Percentiles rank a stretch among this genome's conserved stretches.
Evolutionary conservation across 345 rosid species (phyloP).

Genomic region (Erodium maritimum): DNA sequence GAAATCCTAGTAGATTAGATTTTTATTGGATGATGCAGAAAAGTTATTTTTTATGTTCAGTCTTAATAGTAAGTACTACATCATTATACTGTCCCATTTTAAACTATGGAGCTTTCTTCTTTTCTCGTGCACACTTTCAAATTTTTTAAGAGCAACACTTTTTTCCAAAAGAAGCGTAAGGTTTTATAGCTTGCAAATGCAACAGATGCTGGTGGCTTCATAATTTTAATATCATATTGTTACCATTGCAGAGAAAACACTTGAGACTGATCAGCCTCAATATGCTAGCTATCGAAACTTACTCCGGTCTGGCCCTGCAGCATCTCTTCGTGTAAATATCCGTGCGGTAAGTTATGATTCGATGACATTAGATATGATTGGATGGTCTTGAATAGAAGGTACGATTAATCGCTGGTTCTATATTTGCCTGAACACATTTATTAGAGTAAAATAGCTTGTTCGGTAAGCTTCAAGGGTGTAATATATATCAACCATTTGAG

Average conservation of each 20-base stretch:
- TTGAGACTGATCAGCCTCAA: constrained; percentile 51
- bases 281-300: constrained; percentile 41
- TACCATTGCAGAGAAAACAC: constrained; percentile 27
- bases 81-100: too few relatives aligned
- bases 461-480: not conserved
- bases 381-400: not conserved
- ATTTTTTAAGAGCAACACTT: too few relatives aligned
- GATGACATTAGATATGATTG: not conserved
- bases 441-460: not conserved
- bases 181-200: too few relatives aligned
- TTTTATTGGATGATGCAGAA: too few relatives aligned
- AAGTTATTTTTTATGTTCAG: too few relatives aligned
- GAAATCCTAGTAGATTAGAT: not conserved
- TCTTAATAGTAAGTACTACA: too few relatives aligned
- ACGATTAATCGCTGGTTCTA: not conserved
- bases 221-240: constrained; percentile 7
- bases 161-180: too few relatives aligned
- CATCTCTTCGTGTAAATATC: constrained; percentile 61
- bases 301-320: constrained; percentile 73
- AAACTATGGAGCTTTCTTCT: not conserved
- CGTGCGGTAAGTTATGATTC: constrained; percentile 48
- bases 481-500: not conserved
- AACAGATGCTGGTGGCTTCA: too few relatives aligned
- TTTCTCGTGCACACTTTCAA: not conserved
- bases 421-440: not conserved